phyloP scores from a whole-genome alignment of 2,329 filamentous ascomycete species.

The Epichloe uncinata region DNA sequence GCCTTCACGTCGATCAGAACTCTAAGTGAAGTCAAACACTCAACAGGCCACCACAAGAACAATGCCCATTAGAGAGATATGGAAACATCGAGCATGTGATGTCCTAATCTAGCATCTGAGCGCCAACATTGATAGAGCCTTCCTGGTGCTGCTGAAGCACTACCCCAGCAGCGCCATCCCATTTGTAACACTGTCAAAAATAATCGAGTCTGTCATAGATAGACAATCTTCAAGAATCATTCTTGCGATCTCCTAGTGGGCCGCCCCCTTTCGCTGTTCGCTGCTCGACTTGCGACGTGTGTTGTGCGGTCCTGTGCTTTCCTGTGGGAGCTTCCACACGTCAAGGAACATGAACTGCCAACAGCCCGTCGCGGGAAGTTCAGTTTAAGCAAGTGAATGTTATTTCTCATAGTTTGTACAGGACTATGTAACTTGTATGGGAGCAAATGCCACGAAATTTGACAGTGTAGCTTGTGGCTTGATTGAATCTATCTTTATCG shows the following conservation, averaged over 20 bases:
- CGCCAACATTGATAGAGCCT: slow-evolving; percentile 30
- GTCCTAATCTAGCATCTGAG: not conserved
- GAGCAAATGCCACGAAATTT: too few relatives aligned
- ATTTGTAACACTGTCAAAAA: slow-evolving; percentile 3
- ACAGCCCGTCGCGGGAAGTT: too few relatives aligned
- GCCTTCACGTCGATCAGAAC: not conserved
- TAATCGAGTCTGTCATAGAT: not conserved
- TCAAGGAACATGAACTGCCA: too few relatives aligned
- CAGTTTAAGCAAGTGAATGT: not conserved
- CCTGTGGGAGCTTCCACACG: too few relatives aligned
- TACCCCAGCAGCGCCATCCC: not conserved
- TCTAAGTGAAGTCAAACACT: not conserved
- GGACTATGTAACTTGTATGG: too few relatives aligned
- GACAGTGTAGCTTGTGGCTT: too few relatives aligned
- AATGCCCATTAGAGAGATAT: slow-evolving; percentile 69
- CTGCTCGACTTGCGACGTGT: not conserved
- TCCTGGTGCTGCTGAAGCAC: slow-evolving; percentile 14
- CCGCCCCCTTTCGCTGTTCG: not conserved
- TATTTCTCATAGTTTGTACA: not conserved
- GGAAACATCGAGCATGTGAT: not conserved
- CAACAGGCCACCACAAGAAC: slow-evolving; percentile 97
- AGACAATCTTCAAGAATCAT: not conserved
- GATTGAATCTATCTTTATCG: too few relatives aligned
- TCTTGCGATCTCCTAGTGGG: not conserved
- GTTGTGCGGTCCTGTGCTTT: too few relatives aligned